A percentile compares a stretch with the other conserved stretches of the same genome.
phyloP scores from a whole-genome alignment of 306 rosid genomes.

The Ceratonia siliqua region DNA sequence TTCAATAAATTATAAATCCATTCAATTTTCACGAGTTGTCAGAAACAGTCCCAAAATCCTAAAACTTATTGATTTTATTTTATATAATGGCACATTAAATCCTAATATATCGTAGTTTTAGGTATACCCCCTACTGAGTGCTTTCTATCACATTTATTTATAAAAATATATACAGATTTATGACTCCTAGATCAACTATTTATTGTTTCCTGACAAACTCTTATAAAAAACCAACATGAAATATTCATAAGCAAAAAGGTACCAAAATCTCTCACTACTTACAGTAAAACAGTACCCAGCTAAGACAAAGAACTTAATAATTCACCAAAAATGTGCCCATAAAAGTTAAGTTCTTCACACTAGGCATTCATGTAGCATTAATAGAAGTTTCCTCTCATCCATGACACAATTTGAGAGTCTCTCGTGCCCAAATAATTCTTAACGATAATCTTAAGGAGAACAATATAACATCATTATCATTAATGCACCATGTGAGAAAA shows the following conservation, averaged over 20 bases:
- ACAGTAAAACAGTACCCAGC: background rate
- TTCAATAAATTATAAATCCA: background rate
- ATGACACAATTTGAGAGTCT: conserved; percentile 1
- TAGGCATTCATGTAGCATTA: background rate
- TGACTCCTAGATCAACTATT: conserved; percentile 3
- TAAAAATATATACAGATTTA: conserved; percentile 1
- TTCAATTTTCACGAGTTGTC: conserved; percentile 16
- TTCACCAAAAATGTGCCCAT: background rate
- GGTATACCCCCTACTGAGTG: background rate
- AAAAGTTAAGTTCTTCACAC: background rate
- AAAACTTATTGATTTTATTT: background rate
- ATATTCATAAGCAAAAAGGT: conserved; percentile 4
- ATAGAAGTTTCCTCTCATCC: conserved; percentile 21
- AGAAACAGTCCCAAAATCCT: conserved; percentile 11
- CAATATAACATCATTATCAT: conserved; percentile 11
- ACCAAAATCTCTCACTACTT: background rate
- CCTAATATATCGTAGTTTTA: background rate
- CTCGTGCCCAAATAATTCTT: conserved; percentile 18
- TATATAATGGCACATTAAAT: background rate
- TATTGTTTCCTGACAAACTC: background rate
- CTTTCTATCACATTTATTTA: conserved; percentile 12
- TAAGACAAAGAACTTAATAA: background rate
- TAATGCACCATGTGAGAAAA: conserved; percentile 10
- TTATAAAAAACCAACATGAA: conserved; percentile 3
- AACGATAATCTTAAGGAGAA: background rate